Conservation (phyloP, 257 asterid species). For the Nicotiana paniculata region DNA sequence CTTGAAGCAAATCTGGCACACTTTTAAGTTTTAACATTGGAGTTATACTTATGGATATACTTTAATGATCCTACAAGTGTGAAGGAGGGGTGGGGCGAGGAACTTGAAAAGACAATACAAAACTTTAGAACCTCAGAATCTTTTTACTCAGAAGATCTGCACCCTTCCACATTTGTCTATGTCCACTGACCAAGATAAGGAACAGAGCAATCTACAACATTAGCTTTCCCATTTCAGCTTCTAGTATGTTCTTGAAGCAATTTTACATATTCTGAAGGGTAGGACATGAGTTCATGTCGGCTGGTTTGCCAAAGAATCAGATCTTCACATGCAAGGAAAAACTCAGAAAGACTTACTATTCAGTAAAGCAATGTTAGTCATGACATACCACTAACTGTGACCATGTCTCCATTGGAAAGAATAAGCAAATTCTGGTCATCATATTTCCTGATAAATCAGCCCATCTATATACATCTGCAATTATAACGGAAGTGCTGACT, state of each 20-base stretch:
- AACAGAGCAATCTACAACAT: neutral
- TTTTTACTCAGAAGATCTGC: neutral
- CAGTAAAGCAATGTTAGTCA: neutral
- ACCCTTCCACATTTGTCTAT: neutral
- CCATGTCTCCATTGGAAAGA: constrained; percentile 91
- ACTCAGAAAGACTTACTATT: neutral
- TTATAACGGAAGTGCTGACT: neutral
- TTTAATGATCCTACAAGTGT: neutral
- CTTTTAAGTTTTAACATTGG: neutral
- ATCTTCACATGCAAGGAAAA: neutral
- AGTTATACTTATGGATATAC: neutral
- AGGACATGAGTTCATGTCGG: neutral
- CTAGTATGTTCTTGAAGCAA: neutral
- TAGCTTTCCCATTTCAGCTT: neutral
- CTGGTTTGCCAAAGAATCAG: neutral
- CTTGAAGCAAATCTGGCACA: neutral
- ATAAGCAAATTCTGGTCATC: constrained; percentile 83
- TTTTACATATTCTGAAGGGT: neutral
- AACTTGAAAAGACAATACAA: neutral
- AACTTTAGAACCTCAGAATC: neutral
- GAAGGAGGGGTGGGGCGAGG: neutral
- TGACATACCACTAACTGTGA: constrained; percentile 57
- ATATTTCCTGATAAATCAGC: constrained; percentile 69
- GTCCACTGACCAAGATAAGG: neutral
- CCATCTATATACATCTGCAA: constrained; percentile 90